A percentile compares a stretch with the other conserved stretches of the same genome.
phyloP scores from a whole-genome alignment of 805 yeast species.

The Suhomyces pyralidae region DNA sequence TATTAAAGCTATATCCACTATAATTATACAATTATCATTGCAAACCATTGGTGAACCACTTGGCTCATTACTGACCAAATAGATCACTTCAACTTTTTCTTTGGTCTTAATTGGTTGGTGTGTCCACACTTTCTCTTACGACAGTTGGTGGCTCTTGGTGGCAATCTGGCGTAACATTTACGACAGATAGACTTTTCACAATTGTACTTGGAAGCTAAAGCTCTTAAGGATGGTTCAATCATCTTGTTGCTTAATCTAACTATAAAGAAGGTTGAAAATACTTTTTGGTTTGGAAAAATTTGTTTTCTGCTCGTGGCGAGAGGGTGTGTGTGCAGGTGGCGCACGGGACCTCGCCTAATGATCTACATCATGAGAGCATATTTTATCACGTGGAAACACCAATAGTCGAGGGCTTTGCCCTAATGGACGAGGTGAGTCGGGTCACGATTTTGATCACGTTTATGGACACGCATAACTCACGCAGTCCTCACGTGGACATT shows the following conservation, averaged over 20 bases:
- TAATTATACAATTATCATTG: not conserved
- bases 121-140: slow-evolving; percentile 99
- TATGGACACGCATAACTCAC: not conserved
- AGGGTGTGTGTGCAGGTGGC: not conserved
- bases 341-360: not conserved
- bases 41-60: not conserved
- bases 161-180: slow-evolving; percentile 99
- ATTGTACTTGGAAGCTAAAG: slow-evolving; percentile 99
- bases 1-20: slow-evolving; percentile 1
- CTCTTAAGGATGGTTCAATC: slow-evolving; percentile 99
- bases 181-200: slow-evolving; percentile 99
- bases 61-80: slow-evolving; percentile 11
- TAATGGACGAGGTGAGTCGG: not conserved
- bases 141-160: slow-evolving; percentile 99
- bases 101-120: slow-evolving; percentile 99
- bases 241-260: slow-evolving; percentile 36
- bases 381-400: not conserved
- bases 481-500: not conserved
- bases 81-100: slow-evolving; percentile 96
- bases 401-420: not conserved
- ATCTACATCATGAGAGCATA: not conserved
- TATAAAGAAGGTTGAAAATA: slow-evolving; percentile 1
- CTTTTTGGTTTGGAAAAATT: slow-evolving; percentile 2
- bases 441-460: not conserved
- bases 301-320: slow-evolving; percentile 1